Evolutionary conservation across 2,329 filamentous ascomycete genomes (phyloP), one percentile per base, ranked within the genome.

Genomic region (Alternaria solani): DNA sequence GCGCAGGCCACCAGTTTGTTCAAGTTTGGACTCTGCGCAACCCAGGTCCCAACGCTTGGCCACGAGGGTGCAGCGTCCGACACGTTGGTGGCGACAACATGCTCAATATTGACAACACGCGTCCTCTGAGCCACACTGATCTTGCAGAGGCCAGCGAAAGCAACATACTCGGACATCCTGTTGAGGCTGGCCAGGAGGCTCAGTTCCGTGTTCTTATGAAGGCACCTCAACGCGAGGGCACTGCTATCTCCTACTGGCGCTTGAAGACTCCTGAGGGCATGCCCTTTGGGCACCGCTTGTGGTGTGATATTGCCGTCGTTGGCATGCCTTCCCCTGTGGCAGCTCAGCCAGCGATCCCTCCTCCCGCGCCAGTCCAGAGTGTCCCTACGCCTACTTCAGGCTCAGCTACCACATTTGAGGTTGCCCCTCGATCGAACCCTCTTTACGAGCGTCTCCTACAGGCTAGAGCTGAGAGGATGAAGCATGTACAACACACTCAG

Each of bases 11-110:
- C 55, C 86, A 89, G 32, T 97, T 99, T 74, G 87, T 91, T 70
- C 94, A 99, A 80, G 92, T 91, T 2, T 99, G 95, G 95, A 90
- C 91, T 54, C 86, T 99, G 41, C 89, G 89, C 73, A 99, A 99
- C 76, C 89, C 90, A 20, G 94, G 95, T 28, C 87, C 87, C 11
- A 81, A 84, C 51, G 79, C 89, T 12, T 99, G 95, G 95, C 95
- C 95, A 38, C 87, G 89, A 56, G 95, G 94, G 63, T 96, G 93
- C 83, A 91, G 89, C 57, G 91, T 98, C 70, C 92, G 91, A 79
- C 97, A 94, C 74, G 91, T 96, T 60, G 93, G 94, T 59, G 95
- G 95, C 51, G 94, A 98, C 78, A 93, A 94, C 81, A 98, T 99
- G 95, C 92, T 96, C 70, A 91, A 94, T 68, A 86, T 97, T 55